Conservation (phyloP, 345 rosid genomes). For the Tarenaya hassleriana region DNA sequence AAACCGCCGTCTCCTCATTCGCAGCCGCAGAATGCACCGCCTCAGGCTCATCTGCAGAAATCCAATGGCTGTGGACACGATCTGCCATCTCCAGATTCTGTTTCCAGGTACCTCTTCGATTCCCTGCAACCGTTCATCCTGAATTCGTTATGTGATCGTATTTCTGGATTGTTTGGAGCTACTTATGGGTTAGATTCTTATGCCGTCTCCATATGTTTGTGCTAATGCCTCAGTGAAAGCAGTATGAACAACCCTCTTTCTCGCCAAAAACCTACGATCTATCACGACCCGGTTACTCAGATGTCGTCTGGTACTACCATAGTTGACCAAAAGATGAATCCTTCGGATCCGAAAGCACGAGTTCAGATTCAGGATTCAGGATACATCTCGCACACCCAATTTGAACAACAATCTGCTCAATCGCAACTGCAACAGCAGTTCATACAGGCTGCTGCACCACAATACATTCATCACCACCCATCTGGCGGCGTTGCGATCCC, state of each 20-base stretch:
- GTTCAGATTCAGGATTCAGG: slow-evolving; percentile 51
- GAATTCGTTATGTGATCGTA: not conserved
- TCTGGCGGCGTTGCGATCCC: slow-evolving; percentile 51
- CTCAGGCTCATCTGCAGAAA: slow-evolving; percentile 44
- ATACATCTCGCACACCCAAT: slow-evolving; percentile 50
- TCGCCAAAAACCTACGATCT: slow-evolving; percentile 54
- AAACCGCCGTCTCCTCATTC: slow-evolving; percentile 42
- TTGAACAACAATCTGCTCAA: slow-evolving; percentile 49
- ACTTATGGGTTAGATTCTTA: slow-evolving; percentile 29
- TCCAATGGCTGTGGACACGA: slow-evolving; percentile 55
- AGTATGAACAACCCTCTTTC: slow-evolving; percentile 58
- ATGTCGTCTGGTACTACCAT: slow-evolving; percentile 50
- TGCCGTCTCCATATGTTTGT: slow-evolving; percentile 24
- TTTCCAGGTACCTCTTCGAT: slow-evolving; percentile 55
- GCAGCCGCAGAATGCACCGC: slow-evolving; percentile 41
- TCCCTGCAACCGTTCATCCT: not conserved
- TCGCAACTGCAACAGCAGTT: slow-evolving; percentile 56
- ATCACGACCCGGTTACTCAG: slow-evolving; percentile 63
- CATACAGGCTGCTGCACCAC: slow-evolving; percentile 52
- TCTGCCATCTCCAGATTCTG: slow-evolving; percentile 79
- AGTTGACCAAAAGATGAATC: slow-evolving; percentile 46
- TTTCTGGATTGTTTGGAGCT: slow-evolving; percentile 2
- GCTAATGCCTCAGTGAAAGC: slow-evolving; percentile 58
- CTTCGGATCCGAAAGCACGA: slow-evolving; percentile 46
- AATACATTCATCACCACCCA: slow-evolving; percentile 69